A percentile compares a stretch with the other conserved stretches of the same genome.
Evolutionary conservation across 805 yeast species (phyloP).

Genomic region (Myxozyma melibiosi): DNA sequence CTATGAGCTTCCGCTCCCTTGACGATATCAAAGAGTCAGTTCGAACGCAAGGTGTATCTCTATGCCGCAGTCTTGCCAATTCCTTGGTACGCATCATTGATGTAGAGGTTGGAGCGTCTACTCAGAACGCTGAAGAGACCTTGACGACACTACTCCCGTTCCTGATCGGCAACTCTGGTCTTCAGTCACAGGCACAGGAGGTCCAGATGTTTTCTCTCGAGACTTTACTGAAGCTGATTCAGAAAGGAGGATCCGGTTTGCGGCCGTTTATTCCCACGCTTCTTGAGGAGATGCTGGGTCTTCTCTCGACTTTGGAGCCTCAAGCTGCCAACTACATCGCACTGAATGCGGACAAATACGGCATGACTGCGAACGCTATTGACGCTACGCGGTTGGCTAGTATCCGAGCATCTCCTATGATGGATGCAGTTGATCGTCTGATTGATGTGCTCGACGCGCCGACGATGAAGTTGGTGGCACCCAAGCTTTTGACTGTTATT

Average conservation of each 20-base stretch:
- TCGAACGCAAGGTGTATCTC: constrained; percentile 70
- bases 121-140: constrained; percentile 49
- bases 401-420: constrained; percentile 80
- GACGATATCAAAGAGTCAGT: constrained; percentile 96
- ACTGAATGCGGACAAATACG: constrained; percentile 85
- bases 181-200: constrained; percentile 84
- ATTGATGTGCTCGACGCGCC: constrained; percentile 60
- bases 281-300: constrained; percentile 64
- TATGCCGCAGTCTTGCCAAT: constrained; percentile 68
- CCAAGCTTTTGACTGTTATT: constrained; percentile 56
- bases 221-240: constrained; percentile 72
- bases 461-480: constrained; percentile 53
- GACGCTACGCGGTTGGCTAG: constrained; percentile 76
- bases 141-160: constrained; percentile 71
- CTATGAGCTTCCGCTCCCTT: constrained; percentile 81
- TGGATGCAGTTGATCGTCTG: constrained; percentile 79
- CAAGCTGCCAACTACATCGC: constrained; percentile 84
- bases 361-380: constrained; percentile 66
- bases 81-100: constrained; percentile 62
- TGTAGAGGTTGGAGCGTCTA: constrained; percentile 47
- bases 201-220: constrained; percentile 69
- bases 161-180: constrained; percentile 74
- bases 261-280: constrained; percentile 70
- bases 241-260: constrained; percentile 58
- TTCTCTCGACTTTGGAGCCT: constrained; percentile 89